Conservation (phyloP, 2,329 filamentous ascomycete species). For the Cladophialophora bantiana region DNA sequence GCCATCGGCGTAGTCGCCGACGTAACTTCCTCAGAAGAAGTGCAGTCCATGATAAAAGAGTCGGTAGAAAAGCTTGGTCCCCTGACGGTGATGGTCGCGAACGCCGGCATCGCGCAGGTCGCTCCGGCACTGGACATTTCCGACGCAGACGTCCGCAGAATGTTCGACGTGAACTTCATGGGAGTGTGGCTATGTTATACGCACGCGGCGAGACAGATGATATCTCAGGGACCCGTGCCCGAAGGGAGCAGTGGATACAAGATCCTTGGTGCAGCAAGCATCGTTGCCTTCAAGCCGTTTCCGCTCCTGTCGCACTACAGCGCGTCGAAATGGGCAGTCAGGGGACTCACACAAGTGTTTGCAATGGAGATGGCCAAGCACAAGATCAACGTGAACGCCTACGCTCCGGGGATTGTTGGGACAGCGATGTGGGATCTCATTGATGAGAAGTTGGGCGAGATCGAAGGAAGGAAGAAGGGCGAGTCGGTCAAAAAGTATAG, state of each 20-base stretch:
- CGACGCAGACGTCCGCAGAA: constrained; percentile 62
- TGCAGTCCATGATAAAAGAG: constrained; percentile 60
- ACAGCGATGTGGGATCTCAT: constrained; percentile 74
- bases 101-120: constrained; percentile 68
- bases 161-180: constrained; percentile 69
- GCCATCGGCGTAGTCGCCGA: constrained; percentile 66
- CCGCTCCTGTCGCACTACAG: constrained; percentile 67
- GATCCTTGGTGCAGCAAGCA: constrained; percentile 61
- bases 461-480: constrained; percentile 59
- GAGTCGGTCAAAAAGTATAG: constrained; percentile 64
- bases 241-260: constrained; percentile 50
- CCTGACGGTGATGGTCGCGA: constrained; percentile 61
- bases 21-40: constrained; percentile 63
- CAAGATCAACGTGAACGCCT: constrained; percentile 71
- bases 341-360: constrained; percentile 70
- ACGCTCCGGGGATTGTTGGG: constrained; percentile 71
- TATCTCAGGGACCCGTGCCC: constrained; percentile 62
- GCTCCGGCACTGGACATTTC: constrained; percentile 64
- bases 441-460: constrained; percentile 65
- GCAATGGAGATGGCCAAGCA: constrained; percentile 70
- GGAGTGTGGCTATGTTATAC: constrained; percentile 71
- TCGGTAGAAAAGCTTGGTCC: constrained; percentile 63
- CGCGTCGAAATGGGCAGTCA: constrained; percentile 70
- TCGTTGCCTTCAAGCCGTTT: constrained; percentile 65
- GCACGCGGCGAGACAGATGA: constrained; percentile 69